Base-by-base conservation (phyloP, 2,329 filamentous ascomycete species). In the Periconia macrospinosa region DNA sequence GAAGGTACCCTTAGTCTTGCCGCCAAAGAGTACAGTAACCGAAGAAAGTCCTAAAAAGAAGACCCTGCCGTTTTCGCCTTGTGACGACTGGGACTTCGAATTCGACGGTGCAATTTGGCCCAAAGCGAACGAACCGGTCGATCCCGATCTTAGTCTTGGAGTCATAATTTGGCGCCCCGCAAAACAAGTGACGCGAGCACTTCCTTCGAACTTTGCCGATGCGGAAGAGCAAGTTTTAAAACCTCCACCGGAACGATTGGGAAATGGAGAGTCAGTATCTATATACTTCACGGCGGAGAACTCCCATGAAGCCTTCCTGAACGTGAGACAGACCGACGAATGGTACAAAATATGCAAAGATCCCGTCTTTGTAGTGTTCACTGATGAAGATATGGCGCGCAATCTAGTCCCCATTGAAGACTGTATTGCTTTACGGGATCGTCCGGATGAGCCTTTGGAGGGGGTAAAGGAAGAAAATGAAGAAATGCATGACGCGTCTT, bases 331-430 rank as follows among this genome's bases (percentile, higher is more conserved):
- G 54, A 81, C 78, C 0, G 75, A 78, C 37, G 71, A 76, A 19
- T 83, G 81, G 81, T 62, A 76, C 2, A 69, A 72, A n/a, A 71
- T 81, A 47, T 78, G 77, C 59, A 67, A 78, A 49, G 80, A 82
- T 52, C 75, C 80, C 1, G 76, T 80, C 15, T 83, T 82, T 56
- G 68, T 74, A 6, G 71, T 77, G 6, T 79, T 82, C 47, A 67
- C 72, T 1, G 67, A 64, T 2, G 66, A 76, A 23, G 66, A 76
- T n/a, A 72, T 72, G 52, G 65, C 72, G 6, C 46, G 57, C 20
- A 63, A 66, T 27, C 58, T 78, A 13, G 63, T 82, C 35, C 67
- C 76, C 3, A 56, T 81, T 43, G 70, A 76, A 37, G 75, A 79
- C 19, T 74, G 79, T 23, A 70, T 77, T 40, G 61, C 69, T 10